Evolutionary conservation across 768 basidiomycete species (phyloP), one percentile per base, ranked within the genome.

Genomic region (Rhodotorula graminis): DNA sequence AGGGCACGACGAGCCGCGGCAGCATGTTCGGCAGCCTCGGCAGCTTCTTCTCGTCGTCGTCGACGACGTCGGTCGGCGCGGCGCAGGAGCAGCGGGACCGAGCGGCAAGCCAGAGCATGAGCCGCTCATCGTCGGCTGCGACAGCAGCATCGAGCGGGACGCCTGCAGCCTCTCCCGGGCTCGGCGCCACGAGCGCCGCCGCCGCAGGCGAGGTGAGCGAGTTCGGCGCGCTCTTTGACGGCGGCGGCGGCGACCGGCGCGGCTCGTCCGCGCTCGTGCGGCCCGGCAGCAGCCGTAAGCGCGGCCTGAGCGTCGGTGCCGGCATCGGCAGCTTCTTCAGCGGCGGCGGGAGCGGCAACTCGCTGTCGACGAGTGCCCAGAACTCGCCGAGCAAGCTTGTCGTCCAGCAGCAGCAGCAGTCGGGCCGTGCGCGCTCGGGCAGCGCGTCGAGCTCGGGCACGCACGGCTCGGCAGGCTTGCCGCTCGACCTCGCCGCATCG

Each of bases 171-270:
- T 61, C 60, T 10, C 60, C 60, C 1, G 27, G 42, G 15, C 29
- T 61, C 25, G 18, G 1, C 44, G 64, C 18, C 15, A 3, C 16
- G 37, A 37, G 5, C 37, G 37, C 37, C 37, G 37, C 5, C 10
- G 66, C 27, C 23, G 31, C n/a, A 14, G 11, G 44, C 65, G 73
- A 65, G 42, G 53, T 27, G 21, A 69, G 56, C 67, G 74, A 75
- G 64, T 75, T 75, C 21, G 74, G 74, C 21, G 70, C 74, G 42
- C 64, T 75, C 19, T 75, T 75, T 31, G 74, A 56, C 27, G 57
- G 40, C 33, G 61, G 33, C n/a, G 74, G 58, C 15, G 56, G 47
- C 52, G 53, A 16, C 19, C 33, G 53, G 33, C 19, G 49, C 27
- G 49, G 47, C 31, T 14, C 58, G 9, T 37, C 49, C n/a, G 40